These are phyloP conservation scores for Phytophthora ramorum DNA, from an alignment of 352 stramenopile genomes.

Conservation along the genomic window DNA sequence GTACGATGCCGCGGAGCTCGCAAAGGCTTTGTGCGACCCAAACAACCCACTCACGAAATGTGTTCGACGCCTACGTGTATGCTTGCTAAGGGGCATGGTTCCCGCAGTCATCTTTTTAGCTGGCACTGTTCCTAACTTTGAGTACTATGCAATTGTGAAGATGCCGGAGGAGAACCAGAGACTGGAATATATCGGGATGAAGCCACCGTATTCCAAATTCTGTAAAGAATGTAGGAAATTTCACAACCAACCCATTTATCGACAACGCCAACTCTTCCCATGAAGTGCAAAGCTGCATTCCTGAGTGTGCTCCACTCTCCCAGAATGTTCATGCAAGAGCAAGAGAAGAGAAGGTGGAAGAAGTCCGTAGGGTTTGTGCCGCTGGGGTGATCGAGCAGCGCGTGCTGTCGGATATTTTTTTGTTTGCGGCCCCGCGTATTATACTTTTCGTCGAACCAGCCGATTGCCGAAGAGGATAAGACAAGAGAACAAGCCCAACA, in stretches of 20 bases:
- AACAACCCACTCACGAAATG: slow-evolving; percentile 7
- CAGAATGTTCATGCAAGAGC: not conserved
- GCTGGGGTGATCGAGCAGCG: not conserved
- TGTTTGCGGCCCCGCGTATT: not conserved
- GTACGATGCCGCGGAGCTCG: not conserved
- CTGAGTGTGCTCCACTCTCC: not conserved
- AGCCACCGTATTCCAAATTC: not conserved
- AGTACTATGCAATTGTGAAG: not conserved
- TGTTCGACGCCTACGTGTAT: not conserved
- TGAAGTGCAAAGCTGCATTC: not conserved
- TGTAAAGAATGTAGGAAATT: not conserved
- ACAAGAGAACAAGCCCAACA: not conserved
- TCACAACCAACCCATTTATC: slow-evolving; percentile 1
- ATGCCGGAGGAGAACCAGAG: slow-evolving; percentile 3
- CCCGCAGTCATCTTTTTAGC: not conserved
- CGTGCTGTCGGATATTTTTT: not conserved
- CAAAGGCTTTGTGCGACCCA: not conserved
- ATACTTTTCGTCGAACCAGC: not conserved
- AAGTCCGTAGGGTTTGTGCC: not conserved
- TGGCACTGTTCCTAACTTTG: not conserved
- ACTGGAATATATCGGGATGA: slow-evolving; percentile 1
- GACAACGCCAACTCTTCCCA: not conserved
- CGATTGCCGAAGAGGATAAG: not conserved
- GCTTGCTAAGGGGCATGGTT: not conserved
- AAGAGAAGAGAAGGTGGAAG: not conserved